phyloP scores from a whole-genome alignment of 352 stramenopile genomes.

The Globisporangium carolinianum region DNA sequence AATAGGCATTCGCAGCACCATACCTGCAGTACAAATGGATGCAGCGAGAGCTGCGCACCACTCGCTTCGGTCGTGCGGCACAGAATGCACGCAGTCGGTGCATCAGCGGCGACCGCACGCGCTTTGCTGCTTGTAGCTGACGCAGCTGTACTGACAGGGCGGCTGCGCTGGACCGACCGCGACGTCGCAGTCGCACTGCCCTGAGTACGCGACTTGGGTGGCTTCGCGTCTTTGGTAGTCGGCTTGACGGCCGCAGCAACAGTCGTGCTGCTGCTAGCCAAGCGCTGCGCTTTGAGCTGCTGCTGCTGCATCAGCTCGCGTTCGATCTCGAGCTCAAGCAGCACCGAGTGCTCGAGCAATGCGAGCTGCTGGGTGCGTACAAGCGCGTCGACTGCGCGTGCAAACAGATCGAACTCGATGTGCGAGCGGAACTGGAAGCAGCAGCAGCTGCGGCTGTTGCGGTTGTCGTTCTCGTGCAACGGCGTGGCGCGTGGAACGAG shows the following conservation, averaged over 20 bases:
- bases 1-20: neutral
- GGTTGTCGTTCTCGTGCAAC: neutral
- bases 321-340: constrained; percentile 52
- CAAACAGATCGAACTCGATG: constrained; percentile 53
- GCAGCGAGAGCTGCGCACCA: constrained; percentile 30
- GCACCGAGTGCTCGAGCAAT: constrained; percentile 41
- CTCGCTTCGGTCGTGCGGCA: constrained; percentile 26
- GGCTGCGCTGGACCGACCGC: constrained; percentile 3
- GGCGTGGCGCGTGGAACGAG: neutral
- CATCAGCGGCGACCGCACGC: neutral
- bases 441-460: constrained; percentile 31
- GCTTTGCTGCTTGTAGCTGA: neutral
- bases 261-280: no score
- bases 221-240: neutral
- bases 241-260: neutral
- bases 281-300: neutral
- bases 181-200: constrained; percentile 2
- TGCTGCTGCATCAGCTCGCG: constrained; percentile 2
- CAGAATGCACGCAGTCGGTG: constrained; percentile 24
- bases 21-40: constrained; percentile 74
- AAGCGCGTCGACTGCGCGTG: constrained; percentile 23
- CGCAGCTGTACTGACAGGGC: neutral
- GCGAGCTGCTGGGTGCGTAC: constrained; percentile 32
- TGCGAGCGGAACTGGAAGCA: constrained; percentile 61
- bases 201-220: constrained; percentile 4